phyloP scores from a whole-genome alignment of 2,329 filamentous ascomycete species.

The Hypoxylon rubiginosum region DNA sequence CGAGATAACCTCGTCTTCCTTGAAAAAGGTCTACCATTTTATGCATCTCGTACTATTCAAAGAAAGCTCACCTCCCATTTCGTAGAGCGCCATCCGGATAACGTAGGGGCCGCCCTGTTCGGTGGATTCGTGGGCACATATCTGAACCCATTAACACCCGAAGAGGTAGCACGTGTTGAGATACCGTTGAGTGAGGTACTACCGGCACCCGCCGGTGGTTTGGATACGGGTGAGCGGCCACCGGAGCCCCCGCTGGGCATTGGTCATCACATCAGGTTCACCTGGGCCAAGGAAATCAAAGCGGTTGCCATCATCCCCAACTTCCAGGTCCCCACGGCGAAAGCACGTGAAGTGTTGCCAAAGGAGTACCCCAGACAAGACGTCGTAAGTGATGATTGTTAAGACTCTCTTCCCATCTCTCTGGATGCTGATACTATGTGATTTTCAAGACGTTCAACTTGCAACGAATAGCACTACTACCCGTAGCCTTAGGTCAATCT shows the following conservation, averaged over 20 bases:
- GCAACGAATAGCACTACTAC: constrained; percentile 91
- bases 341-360: constrained; percentile 88
- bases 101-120: constrained; percentile 93
- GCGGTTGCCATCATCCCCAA: constrained; percentile 96
- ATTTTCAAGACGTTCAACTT: constrained; percentile 83
- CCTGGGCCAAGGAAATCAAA: constrained; percentile 95
- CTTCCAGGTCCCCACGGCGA: constrained; percentile 95
- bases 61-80: constrained; percentile 30
- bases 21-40: not conserved
- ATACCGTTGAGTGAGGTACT: constrained; percentile 95
- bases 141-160: constrained; percentile 89
- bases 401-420: not conserved
- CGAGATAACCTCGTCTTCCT: not conserved
- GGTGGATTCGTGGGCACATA: constrained; percentile 98
- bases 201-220: constrained; percentile 87
- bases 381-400: constrained; percentile 70
- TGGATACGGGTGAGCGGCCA: constrained; percentile 88
- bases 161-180: constrained; percentile 90
- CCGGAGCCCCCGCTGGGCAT: constrained; percentile 93
- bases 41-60: not conserved
- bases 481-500: constrained; percentile 88
- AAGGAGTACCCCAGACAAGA: constrained; percentile 83
- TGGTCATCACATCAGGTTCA: constrained; percentile 95
- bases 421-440: constrained; percentile 38
- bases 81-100: constrained; percentile 88